phyloP scores from a whole-genome alignment of 208 protist genomes.

The Borovskyia barvae region DNA sequence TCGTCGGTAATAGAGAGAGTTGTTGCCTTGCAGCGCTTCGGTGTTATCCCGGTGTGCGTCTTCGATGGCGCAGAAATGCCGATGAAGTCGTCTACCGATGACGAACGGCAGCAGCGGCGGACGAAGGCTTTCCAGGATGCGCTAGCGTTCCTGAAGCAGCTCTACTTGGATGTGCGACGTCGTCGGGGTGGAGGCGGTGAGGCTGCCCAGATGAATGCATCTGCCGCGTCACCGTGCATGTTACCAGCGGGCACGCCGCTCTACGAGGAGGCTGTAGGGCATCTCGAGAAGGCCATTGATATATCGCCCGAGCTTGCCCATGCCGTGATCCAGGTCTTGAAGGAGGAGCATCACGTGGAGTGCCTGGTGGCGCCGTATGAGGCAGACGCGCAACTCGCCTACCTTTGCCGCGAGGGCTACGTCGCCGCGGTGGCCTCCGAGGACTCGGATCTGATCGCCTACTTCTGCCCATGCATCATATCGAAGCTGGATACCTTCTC shows the following conservation, averaged over 20 bases:
- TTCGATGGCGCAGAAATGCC: conserved; percentile 84
- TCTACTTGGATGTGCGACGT: conserved; percentile 24
- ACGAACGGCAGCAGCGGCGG: conserved; percentile 40
- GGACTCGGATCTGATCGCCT: conserved; percentile 98
- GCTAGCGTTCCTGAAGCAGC: conserved; percentile 37
- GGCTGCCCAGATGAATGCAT: no score
- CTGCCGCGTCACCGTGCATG: no score
- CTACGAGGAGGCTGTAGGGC: conserved; percentile 41
- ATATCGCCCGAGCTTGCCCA: conserved; percentile 79
- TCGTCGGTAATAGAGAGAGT: conserved; percentile 37
- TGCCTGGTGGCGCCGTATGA: conserved; percentile 99
- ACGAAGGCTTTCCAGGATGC: conserved; percentile 33
- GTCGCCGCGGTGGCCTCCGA: conserved; percentile 96
- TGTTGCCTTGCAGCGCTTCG: conserved; percentile 48
- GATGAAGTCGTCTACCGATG: conserved; percentile 71
- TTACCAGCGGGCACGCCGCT: conserved; percentile 5
- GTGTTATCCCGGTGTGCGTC: conserved; percentile 71
- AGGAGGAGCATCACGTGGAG: conserved; percentile 64
- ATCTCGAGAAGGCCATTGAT: conserved; percentile 69
- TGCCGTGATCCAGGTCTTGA: conserved; percentile 65
- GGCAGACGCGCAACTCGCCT: conserved; percentile 99
- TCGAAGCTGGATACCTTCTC: conserved; percentile 63
- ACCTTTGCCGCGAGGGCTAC: conserved; percentile 85
- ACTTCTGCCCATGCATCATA: conserved; percentile 85
- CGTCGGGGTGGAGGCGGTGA: not conserved